Percentiles rank a stretch among this genome's conserved stretches.
phyloP scores from a whole-genome alignment of 192 early-diverging fungal species.

The Thoreauomyces humboldtii region DNA sequence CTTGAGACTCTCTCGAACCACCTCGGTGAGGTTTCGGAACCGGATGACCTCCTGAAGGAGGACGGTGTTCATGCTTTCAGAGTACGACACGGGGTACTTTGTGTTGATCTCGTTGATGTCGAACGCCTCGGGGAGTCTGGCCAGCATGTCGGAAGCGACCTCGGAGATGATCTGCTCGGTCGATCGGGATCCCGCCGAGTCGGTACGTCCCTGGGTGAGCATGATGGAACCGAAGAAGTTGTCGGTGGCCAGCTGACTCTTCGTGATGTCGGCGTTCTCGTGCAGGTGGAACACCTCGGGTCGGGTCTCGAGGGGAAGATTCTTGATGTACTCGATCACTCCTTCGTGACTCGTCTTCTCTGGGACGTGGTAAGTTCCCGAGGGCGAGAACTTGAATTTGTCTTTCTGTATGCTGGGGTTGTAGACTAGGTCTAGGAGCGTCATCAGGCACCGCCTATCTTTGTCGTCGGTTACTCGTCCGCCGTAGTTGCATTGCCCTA shows the following conservation, averaged over 20 bases:
- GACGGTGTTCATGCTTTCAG: conserved; percentile 65
- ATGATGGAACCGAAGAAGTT: conserved; percentile 55
- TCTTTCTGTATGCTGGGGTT: conserved; percentile 43
- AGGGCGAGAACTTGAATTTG: conserved; percentile 44
- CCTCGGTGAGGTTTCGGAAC: conserved; percentile 51
- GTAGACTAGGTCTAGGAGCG: conserved; percentile 47
- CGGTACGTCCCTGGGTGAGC: conserved; percentile 45
- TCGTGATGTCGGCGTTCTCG: conserved; percentile 63
- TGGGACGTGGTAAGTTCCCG: conserved; percentile 52
- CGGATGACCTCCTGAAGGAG: conserved; percentile 59
- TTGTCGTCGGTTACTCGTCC: conserved; percentile 64
- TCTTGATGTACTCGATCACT: conserved; percentile 51
- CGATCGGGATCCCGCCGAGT: conserved; percentile 41
- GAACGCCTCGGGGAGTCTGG: conserved; percentile 47
- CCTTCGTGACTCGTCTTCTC: conserved; percentile 35
- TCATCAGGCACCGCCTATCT: conserved; percentile 51
- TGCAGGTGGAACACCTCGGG: conserved; percentile 62
- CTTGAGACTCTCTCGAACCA: conserved; percentile 50
- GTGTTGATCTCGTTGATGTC: conserved; percentile 39
- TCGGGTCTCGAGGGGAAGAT: conserved; percentile 52
- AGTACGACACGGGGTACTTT: conserved; percentile 60
- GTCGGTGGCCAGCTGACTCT: conserved; percentile 61
- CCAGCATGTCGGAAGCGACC: conserved; percentile 55
- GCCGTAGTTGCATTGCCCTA: conserved; percentile 62
- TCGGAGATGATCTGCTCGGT: conserved; percentile 57